Base-by-base conservation (phyloP, 306 rosid genomes). In the Gynostemma pentaphyllum region DNA sequence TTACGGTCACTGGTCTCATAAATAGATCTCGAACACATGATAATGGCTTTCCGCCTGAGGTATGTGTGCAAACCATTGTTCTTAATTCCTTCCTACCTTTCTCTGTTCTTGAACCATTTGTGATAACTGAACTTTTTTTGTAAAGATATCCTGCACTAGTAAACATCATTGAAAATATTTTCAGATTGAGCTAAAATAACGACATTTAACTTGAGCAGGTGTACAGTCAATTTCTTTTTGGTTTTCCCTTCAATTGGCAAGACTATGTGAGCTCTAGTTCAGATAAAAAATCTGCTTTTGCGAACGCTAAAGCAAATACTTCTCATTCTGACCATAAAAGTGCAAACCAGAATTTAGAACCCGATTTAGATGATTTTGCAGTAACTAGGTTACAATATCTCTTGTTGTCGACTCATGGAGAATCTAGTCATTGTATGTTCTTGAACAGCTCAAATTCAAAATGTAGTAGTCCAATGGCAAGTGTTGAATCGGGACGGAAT, bases 171-270 rank as follows among this genome's bases (percentile, higher is more conserved):
- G 44, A 1, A 54, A 54, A 10, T 54, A 55, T 55, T 9, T 32
- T 30, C 32, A 21, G 36, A 57, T 45, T 36, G 29, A 36, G 30
- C 29, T 32, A 56, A 36, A 37, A 32, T 32, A 19, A 57, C 23
- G 45, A 21, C 16, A 36, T 57, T 5, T 26, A 57, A 57, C 46
- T 36, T 57, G 45, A 57, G 64, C 64, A 89, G 94, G 74, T 86
- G 60, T 90, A 78, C 62, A 63, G 48, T 54, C 79, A 32, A 16
- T 90, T 82, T 76, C 69, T 71, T 47, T 42, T 79, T 45, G 95
- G 95, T 45, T 90, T 90, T 81, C 97, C 95, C 6, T 72, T 72
- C 64, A 71, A 87, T 68, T 90, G 97, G 97, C 72, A 79, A 66
- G 75, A 76, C 57, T 78, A 75, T 57, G 59, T 74, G 15, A 28